A percentile compares a stretch with the other conserved stretches of the same genome.
Conservation (phyloP, 495 filamentous ascomycete species). For the Neurospora sp. region DNA sequence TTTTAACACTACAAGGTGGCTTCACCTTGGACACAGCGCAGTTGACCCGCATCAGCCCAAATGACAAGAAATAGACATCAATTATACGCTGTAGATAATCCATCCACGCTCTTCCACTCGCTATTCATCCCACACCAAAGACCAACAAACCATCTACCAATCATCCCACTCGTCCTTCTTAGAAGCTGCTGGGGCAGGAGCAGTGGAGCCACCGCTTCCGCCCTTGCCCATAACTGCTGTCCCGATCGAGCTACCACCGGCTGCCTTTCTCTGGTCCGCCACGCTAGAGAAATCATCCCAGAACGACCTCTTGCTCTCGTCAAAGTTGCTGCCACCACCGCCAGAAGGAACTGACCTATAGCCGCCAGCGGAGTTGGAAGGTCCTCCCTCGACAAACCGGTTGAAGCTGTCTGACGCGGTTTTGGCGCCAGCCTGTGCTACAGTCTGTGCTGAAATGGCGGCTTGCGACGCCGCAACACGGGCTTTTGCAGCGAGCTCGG, state of each 20-base stretch:
- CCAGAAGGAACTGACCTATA: slow-evolving; percentile 19
- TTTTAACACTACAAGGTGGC: background rate
- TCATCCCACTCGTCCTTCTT: slow-evolving; percentile 56
- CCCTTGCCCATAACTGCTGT: slow-evolving; percentile 61
- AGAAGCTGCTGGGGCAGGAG: slow-evolving; percentile 15
- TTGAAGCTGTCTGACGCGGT: slow-evolving; percentile 67
- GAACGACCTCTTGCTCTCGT: slow-evolving; percentile 69
- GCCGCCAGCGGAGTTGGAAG: slow-evolving; percentile 14
- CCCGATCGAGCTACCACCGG: slow-evolving; percentile 46
- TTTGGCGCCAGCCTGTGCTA: slow-evolving; percentile 49
- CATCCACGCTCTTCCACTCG: background rate
- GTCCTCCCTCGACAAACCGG: slow-evolving; percentile 61
- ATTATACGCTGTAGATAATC: background rate
- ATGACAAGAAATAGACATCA: background rate
- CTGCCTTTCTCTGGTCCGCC: slow-evolving; percentile 32
- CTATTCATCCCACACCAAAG: background rate
- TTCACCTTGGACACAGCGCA: background rate
- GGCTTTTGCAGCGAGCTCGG: slow-evolving; percentile 81
- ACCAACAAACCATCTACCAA: slow-evolving; percentile 38
- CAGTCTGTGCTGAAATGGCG: slow-evolving; percentile 39
- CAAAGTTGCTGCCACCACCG: slow-evolving; percentile 14
- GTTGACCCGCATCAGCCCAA: background rate
- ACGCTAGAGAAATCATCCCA: slow-evolving; percentile 70
- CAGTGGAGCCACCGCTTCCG: slow-evolving; percentile 15
- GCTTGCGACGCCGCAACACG: slow-evolving; percentile 56